A percentile compares a stretch with the other conserved stretches of the same genome.
Evolutionary conservation across 208 protist species (phyloP).

Genomic region (Crithidia bombi): DNA sequence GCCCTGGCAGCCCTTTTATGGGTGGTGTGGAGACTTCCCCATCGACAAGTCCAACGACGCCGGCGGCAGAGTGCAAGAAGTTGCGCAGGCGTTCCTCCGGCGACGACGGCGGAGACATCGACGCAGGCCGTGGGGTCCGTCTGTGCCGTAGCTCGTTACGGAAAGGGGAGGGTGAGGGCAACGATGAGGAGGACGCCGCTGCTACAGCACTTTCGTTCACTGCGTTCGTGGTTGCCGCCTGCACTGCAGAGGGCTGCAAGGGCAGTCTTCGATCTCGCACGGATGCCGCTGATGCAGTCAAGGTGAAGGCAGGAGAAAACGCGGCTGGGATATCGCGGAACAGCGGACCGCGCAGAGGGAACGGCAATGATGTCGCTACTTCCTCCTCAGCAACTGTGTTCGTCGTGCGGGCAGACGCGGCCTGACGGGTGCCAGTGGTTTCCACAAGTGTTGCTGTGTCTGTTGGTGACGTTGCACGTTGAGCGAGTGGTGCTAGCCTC

Average conservation of each 20-base stretch:
- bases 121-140: not conserved
- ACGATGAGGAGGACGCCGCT: not conserved
- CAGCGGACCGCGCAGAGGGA: slow-evolving; percentile 28
- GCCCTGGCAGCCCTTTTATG: not conserved
- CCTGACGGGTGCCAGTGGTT: not conserved
- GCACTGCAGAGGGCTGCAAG: not conserved
- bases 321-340: slow-evolving; percentile 3
- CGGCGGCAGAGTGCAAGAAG: not conserved
- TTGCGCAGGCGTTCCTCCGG: slow-evolving; percentile 10
- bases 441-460: not conserved
- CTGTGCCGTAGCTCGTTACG: not conserved
- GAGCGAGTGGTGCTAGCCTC: not conserved
- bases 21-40: not conserved
- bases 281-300: slow-evolving; percentile 9
- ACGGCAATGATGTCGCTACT: slow-evolving; percentile 14
- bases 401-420: slow-evolving; percentile 1
- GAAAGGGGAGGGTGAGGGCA: not conserved
- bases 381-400: not conserved
- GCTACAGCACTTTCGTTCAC: not conserved
- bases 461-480: not conserved
- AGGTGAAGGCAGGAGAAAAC: not conserved
- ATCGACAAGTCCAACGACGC: not conserved
- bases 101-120: slow-evolving; percentile 3
- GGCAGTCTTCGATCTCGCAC: slow-evolving; percentile 5
- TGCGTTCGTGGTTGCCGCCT: not conserved